Percentiles rank a stretch among this genome's conserved stretches.
These are phyloP conservation scores for Mrakia frigida DNA, from an alignment of 768 basidiomycete genomes.

Conservation along the genomic window DNA sequence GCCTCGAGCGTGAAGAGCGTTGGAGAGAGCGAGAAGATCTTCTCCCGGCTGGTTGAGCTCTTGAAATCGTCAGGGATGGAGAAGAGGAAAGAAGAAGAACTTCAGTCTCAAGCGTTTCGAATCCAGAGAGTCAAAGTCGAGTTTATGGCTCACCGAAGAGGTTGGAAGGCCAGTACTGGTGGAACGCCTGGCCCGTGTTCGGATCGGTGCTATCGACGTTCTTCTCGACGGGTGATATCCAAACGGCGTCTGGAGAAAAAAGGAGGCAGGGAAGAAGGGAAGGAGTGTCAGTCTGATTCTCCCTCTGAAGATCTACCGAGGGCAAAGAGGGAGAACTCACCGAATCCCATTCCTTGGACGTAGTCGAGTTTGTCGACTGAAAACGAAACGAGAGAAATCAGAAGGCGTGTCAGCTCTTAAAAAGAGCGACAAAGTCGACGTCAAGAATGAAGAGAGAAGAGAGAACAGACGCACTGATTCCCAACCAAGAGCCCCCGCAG, in stretches of 20 bases:
- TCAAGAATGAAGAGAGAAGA: background rate
- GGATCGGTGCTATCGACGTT: slow-evolving; percentile 48
- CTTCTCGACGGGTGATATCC: slow-evolving; percentile 45
- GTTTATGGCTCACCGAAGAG: background rate
- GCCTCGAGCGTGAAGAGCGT: background rate
- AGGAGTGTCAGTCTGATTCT: background rate
- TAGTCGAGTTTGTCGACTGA: slow-evolving; percentile 29
- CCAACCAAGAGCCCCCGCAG: slow-evolving; percentile 18
- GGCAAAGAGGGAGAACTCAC: background rate
- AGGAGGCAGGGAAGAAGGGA: background rate
- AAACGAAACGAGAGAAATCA: too few relatives aligned
- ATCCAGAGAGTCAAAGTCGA: too few relatives aligned
- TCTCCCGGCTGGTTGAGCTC: background rate
- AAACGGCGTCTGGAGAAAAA: slow-evolving; percentile 12
- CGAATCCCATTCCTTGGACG: slow-evolving; percentile 31
- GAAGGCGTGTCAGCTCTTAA: too few relatives aligned
- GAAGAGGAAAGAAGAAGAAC: background rate
- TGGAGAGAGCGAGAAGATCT: background rate
- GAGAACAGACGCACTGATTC: slow-evolving; percentile 4
- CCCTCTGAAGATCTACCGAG: background rate
- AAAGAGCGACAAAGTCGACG: too few relatives aligned
- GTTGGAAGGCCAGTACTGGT: slow-evolving; percentile 63
- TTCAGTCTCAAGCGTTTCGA: too few relatives aligned
- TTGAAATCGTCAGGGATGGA: background rate
- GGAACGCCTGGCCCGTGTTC: slow-evolving; percentile 64